A percentile compares a stretch with the other conserved stretches of the same genome.
Evolutionary conservation across 1,139 yeast species (phyloP).

Genomic region (Yamadazyma triangularis): DNA sequence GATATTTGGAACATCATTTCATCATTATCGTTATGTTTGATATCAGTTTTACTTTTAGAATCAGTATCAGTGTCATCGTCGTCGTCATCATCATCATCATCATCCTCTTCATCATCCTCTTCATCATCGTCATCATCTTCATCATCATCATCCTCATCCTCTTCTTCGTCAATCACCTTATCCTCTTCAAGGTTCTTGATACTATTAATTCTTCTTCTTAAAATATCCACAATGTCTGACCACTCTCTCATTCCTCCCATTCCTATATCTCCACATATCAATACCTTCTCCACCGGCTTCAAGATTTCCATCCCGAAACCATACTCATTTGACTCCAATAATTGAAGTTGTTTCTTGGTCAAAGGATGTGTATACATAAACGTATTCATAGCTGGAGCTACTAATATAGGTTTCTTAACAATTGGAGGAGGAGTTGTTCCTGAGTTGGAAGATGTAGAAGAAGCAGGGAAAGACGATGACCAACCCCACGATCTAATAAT

Average conservation of each 20-base stretch:
- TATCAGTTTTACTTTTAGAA: constrained; percentile 2
- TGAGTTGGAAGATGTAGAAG: constrained; percentile 1
- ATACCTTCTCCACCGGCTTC: constrained; percentile 88
- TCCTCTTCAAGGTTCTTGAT: constrained; percentile 27
- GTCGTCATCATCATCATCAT: constrained; percentile 24
- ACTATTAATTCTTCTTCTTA: constrained; percentile 49
- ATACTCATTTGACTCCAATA: constrained; percentile 42
- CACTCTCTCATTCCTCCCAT: constrained; percentile 99
- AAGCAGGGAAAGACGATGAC: constrained; percentile 10
- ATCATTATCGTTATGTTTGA: constrained; percentile 15
- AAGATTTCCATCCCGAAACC: constrained; percentile 66
- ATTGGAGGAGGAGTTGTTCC: constrained; percentile 1
- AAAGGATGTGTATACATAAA: constrained; percentile 94
- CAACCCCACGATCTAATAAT: constrained; percentile 93
- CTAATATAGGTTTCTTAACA: constrained; percentile 64
- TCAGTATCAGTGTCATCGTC: constrained; percentile 17
- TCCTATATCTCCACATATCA: constrained; percentile 95
- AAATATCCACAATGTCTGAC: constrained; percentile 82
- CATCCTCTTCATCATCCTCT: constrained; percentile 27
- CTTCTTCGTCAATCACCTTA: constrained; percentile 32
- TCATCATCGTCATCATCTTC: constrained; percentile 34
- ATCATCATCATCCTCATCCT: constrained; percentile 34
- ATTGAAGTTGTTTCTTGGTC: constrained; percentile 73
- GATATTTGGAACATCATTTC: constrained; percentile 35
- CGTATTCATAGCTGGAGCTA: constrained; percentile 98